These are phyloP conservation scores for Dacryopinax spathularia DNA, from an alignment of 768 basidiomycete species.

Conservation along the genomic window DNA sequence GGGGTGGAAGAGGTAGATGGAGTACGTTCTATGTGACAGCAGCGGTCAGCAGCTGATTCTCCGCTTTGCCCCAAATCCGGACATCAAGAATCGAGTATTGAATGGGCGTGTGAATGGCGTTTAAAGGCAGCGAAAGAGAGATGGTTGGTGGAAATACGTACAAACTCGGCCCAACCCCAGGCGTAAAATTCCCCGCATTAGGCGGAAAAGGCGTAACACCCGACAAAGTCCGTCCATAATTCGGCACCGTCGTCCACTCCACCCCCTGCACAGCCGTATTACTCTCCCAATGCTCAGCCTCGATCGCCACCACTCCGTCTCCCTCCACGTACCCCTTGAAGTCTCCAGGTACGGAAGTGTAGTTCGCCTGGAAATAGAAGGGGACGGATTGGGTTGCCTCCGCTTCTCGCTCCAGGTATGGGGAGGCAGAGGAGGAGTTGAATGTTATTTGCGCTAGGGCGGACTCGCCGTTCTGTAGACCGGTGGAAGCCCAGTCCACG, in stretches of 20 bases:
- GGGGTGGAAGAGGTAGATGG: background rate
- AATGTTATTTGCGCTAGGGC: background rate
- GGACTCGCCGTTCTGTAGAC: background rate
- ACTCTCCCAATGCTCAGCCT: constrained; percentile 44
- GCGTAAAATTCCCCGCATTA: background rate
- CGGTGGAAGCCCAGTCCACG: constrained; percentile 39
- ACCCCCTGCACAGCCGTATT: constrained; percentile 37
- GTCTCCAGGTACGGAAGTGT: constrained; percentile 9
- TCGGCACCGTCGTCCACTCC: constrained; percentile 44
- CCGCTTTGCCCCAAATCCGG: too few species aligned
- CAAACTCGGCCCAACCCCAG: background rate
- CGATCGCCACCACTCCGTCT: constrained; percentile 49
- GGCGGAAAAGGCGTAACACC: constrained; percentile 19
- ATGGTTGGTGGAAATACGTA: background rate
- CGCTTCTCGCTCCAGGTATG: background rate
- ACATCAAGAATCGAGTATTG: too few species aligned
- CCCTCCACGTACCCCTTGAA: constrained; percentile 45
- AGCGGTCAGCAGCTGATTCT: background rate
- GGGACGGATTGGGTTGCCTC: background rate
- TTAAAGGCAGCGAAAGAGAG: too few species aligned
- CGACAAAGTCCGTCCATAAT: constrained; percentile 45
- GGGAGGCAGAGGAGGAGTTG: background rate
- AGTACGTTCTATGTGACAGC: background rate
- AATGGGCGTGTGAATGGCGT: too few species aligned
- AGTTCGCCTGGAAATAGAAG: background rate